Evolutionary conservation across 1,284 basidiomycete species (phyloP).

Genomic region (Cutaneotrichosporon cutaneum): DNA sequence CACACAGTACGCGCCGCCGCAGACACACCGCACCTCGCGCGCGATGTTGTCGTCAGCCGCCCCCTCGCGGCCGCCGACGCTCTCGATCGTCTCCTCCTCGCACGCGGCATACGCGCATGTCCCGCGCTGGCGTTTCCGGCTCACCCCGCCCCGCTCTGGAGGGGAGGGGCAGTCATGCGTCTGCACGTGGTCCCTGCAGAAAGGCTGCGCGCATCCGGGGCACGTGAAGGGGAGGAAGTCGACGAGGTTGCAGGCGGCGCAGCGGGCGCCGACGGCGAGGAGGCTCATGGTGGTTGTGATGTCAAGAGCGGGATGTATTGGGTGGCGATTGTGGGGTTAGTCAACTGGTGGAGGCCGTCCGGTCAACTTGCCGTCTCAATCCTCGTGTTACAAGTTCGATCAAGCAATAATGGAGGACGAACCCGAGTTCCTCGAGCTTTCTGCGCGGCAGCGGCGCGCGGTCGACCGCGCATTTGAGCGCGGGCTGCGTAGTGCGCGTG

Average conservation of each 20-base stretch:
- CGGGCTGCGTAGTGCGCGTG: constrained; percentile 22
- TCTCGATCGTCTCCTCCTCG: constrained; percentile 38
- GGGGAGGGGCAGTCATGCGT: constrained; percentile 30
- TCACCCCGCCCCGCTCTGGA: constrained; percentile 8
- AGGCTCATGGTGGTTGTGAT: constrained; percentile 30
- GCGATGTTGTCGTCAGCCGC: constrained; percentile 31
- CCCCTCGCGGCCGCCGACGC: constrained; percentile 31
- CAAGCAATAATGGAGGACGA: constrained; percentile 29
- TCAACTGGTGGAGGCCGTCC: constrained; percentile 9
- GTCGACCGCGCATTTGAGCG: constrained; percentile 48
- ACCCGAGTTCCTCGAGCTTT: constrained; percentile 48
- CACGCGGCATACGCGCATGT: constrained; percentile 34
- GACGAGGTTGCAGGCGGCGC: constrained; percentile 35
- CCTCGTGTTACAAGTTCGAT: no score
- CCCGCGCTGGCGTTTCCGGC: constrained; percentile 20
- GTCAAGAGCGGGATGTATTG: constrained; percentile 2
- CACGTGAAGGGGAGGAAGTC: constrained; percentile 49
- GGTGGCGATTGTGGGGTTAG: constrained; percentile 3
- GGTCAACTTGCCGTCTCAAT: no score
- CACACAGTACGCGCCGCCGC: constrained; percentile 38
- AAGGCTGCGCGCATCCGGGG: constrained; percentile 29
- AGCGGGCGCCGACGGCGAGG: constrained; percentile 38
- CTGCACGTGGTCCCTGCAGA: constrained; percentile 40
- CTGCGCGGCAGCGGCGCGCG: constrained; percentile 28
- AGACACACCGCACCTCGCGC: constrained; percentile 39